Evolutionary conservation across 305 asterid species (phyloP), one percentile per base, ranked within the genome.

Genomic region (Fraxinus sp.): DNA sequence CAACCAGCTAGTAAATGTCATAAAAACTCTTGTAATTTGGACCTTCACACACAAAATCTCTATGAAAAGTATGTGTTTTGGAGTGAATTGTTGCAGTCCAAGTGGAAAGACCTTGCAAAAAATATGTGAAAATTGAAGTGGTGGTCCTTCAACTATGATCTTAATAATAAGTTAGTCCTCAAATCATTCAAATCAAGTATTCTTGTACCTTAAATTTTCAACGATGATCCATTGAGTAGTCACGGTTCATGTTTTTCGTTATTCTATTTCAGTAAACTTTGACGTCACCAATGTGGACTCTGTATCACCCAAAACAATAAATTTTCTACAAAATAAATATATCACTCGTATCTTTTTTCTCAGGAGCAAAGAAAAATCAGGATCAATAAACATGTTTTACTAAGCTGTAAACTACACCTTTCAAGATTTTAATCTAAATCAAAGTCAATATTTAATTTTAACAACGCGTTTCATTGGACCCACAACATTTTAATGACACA

Each of bases 21-120:
- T 85, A 49, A 66, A 35, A 84, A 49, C 82, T 85, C 88, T 84
- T 79, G 82, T 81, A 76, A 85, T 84, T 84, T 86, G 88, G 81
- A 74, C 86, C 78, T 79, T 66, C 76, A 79, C 81, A 76, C 74
- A 44, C 37, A 44, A 66, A 82, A 81, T 28, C 9, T 66, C 74
- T 46, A 68, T 68, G n/a, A 22, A 64, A 64, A 22, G 3, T 64
- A 41, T 36, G 76, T 39, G 11, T 33, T 7, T 57, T 24, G n/a
- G 55, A 33, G 49, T 46, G 81, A 55, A 71, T 83, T 30, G 81
- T 79, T 82, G 81, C 78, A 79, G 20, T 57, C 57, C 87, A 76
- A 84, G 80, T 83, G 83, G 83, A 84, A 78, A 70, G 37, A 13
- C 22, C 39, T 30, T 82, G 80, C 78, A 46, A 46, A 84, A 74